These are phyloP conservation scores for Trypanosoma caninum DNA, from an alignment of 208 protist species.

Conservation along the genomic window DNA sequence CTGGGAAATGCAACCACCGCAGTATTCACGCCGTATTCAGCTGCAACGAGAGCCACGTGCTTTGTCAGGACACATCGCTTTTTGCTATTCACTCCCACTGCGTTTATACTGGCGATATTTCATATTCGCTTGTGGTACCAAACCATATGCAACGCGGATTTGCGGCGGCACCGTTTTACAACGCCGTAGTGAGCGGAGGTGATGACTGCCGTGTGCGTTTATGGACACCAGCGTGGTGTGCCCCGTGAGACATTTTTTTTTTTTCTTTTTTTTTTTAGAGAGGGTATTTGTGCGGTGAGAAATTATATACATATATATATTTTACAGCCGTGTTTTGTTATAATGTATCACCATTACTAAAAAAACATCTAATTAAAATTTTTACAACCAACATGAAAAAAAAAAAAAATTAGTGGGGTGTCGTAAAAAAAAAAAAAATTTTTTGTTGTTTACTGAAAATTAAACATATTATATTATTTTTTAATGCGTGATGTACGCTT, in stretches of 20 bases:
- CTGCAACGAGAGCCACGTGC: slow-evolving; percentile 69
- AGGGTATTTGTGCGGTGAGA: not conserved
- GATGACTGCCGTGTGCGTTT: slow-evolving; percentile 80
- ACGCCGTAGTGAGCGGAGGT: slow-evolving; percentile 64
- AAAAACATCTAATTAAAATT: no score
- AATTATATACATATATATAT: no score
- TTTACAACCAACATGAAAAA: slow-evolving; percentile 6
- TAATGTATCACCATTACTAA: no score
- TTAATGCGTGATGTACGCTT: no score
- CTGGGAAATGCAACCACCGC: slow-evolving; percentile 65
- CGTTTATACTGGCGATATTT: slow-evolving; percentile 64
- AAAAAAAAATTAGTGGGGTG: not conserved
- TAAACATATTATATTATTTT: no score
- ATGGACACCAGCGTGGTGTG: slow-evolving; percentile 72
- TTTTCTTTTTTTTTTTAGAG: slow-evolving; percentile 9
- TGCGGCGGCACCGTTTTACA: slow-evolving; percentile 48
- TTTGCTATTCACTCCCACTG: slow-evolving; percentile 61
- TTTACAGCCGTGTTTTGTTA: no score
- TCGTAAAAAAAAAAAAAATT: not conserved
- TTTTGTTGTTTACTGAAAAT: not conserved
- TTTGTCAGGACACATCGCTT: slow-evolving; percentile 58
- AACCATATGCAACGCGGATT: slow-evolving; percentile 61
- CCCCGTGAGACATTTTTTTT: slow-evolving; percentile 21
- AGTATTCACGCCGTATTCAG: slow-evolving; percentile 73
- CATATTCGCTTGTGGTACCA: slow-evolving; percentile 52